These are phyloP conservation scores for Mycena venus DNA, from an alignment of 768 basidiomycete species.

Conservation along the genomic window DNA sequence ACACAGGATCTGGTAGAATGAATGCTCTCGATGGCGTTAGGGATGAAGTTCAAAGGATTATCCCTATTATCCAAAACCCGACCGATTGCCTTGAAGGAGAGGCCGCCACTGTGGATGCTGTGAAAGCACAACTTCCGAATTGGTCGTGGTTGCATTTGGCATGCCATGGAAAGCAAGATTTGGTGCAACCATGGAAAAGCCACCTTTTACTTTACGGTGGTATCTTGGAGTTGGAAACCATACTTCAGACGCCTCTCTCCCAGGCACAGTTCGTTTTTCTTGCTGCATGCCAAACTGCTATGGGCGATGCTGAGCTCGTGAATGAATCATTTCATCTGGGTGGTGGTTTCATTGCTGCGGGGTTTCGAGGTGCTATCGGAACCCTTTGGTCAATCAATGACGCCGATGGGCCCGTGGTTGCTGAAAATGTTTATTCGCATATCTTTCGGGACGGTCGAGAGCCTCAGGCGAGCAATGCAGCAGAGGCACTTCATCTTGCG, in stretches of 20 bases:
- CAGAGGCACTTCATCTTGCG: not conserved
- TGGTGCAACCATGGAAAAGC: slow-evolving; percentile 38
- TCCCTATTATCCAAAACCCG: too few species aligned
- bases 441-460: slow-evolving; percentile 26
- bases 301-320: slow-evolving; percentile 41
- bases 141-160: slow-evolving; percentile 51
- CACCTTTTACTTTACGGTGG: slow-evolving; percentile 38
- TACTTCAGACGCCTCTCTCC: not conserved
- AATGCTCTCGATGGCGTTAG: not conserved
- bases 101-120: not conserved
- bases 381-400: slow-evolving; percentile 62
- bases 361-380: slow-evolving; percentile 49
- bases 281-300: slow-evolving; percentile 61
- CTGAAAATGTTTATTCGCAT: slow-evolving; percentile 46
- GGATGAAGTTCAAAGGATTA: not conserved
- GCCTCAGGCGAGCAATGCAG: not conserved
- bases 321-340: slow-evolving; percentile 51
- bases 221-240: slow-evolving; percentile 35
- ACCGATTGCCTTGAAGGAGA: not conserved
- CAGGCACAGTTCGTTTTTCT: slow-evolving; percentile 55
- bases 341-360: too few species aligned
- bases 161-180: slow-evolving; percentile 52
- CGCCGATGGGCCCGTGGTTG: slow-evolving; percentile 47
- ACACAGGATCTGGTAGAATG: not conserved
- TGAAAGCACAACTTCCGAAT: not conserved